Base-by-base conservation (phyloP, 164 flowering plant genomes). In the Piper betle region DNA sequence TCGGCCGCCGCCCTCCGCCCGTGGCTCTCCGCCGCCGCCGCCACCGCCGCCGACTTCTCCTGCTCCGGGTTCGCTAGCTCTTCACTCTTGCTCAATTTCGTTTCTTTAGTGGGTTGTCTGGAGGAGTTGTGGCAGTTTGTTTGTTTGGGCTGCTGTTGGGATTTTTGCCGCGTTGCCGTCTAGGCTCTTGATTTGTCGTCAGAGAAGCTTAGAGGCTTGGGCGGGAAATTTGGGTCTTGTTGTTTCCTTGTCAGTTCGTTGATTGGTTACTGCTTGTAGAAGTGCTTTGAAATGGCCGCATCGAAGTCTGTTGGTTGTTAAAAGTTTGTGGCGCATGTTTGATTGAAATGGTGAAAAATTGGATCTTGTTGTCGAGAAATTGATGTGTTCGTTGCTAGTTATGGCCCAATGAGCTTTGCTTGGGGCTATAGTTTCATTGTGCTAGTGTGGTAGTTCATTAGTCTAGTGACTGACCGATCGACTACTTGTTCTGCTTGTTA, bases 1-100 rank as follows among this genome's bases (percentile, higher is more conserved):
- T 82, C 53, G 50, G 50, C 5, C 77, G 82, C 37, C 84, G 79
- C n/a, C n/a, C n/a, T n/a, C n/a, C n/a, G n/a, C n/a, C n/a, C n/a
- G n/a, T n/a, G n/a, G n/a, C n/a, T n/a, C n/a, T n/a, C n/a, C n/a
- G n/a, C n/a, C n/a, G n/a, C n/a, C n/a, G 64, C 75, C 76, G 37
- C 86, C 80, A 12, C 71, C 80, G 8, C 72, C 77, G 16, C 77
- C 77, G 0, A 77, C 57, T 8, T 7, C 63, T 55, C 38, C 57
- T n/a, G 5, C 38, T 18, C 33, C 68, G 69, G 69, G 68, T 55
- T 38, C 12, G 15, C 46, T 16, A 9, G 17, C 6, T 42, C 54
- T 53, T 39, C n/a, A 39, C 2, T 2, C 8, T 39, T 62, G 13
- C 53, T 25, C 11, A 15, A 10, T 46, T 33, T 20, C 19, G 3